phyloP scores from a whole-genome alignment of 2,329 filamentous ascomycete genomes.

The Colletotrichum musicola region DNA sequence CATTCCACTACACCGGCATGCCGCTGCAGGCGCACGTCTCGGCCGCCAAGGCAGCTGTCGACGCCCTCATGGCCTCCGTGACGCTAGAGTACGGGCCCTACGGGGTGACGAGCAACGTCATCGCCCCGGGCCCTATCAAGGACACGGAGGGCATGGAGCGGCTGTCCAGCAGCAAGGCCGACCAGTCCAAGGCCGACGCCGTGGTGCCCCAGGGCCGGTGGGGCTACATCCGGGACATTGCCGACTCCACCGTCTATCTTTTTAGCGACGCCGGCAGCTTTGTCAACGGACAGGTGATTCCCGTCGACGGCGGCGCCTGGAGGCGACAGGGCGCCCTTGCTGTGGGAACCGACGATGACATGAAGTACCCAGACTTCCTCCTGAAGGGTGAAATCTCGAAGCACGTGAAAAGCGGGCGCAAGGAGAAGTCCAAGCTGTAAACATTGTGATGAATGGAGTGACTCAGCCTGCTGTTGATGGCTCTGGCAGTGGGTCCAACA shows the following conservation, averaged over 20 bases:
- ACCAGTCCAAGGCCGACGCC: constrained; percentile 51
- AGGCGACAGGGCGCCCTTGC: constrained; percentile 60
- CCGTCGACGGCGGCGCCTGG: constrained; percentile 76
- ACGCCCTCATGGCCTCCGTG: constrained; percentile 83
- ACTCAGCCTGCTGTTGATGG: too few species aligned
- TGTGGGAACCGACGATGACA: constrained; percentile 61
- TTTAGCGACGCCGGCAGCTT: constrained; percentile 89
- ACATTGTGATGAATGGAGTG: too few species aligned
- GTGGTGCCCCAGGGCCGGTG: constrained; percentile 79
- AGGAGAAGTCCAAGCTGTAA: constrained; percentile 56
- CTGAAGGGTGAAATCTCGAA: constrained; percentile 50
- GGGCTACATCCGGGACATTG: constrained; percentile 87
- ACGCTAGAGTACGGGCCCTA: constrained; percentile 91
- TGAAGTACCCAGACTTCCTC: constrained; percentile 67
- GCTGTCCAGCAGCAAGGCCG: constrained; percentile 58
- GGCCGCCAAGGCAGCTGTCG: constrained; percentile 91
- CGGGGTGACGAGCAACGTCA: constrained; percentile 88
- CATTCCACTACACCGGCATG: constrained; percentile 89
- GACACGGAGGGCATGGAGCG: constrained; percentile 86
- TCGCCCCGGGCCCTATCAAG: constrained; percentile 87
- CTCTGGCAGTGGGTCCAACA: neutral
- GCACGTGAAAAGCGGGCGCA: constrained; percentile 50
- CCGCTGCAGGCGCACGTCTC: constrained; percentile 91
- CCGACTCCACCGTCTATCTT: constrained; percentile 90
- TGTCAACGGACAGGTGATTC: constrained; percentile 84